These are phyloP conservation scores for Chrysanthemum lavandulifolium DNA, from an alignment of 129 eudicot genomes.

Conservation along the genomic window DNA sequence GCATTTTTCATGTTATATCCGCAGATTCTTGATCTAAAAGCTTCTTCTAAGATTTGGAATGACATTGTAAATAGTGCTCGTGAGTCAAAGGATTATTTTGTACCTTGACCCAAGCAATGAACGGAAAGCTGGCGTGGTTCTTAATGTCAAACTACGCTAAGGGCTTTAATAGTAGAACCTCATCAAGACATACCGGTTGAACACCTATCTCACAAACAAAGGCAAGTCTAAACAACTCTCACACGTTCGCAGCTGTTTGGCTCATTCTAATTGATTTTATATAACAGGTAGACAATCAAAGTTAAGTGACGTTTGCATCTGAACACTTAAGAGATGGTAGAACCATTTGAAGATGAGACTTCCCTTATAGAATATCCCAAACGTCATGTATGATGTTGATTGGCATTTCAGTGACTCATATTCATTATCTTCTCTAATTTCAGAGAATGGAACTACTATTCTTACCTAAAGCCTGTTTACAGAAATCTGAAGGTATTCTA, in stretches of 20 bases:
- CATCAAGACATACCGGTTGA: slow-evolving; percentile 37
- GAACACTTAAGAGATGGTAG: slow-evolving; percentile 36
- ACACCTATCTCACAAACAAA: slow-evolving; percentile 48
- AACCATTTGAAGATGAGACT: slow-evolving; percentile 33
- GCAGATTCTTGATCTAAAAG: slow-evolving; percentile 54
- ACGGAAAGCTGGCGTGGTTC: slow-evolving; percentile 38
- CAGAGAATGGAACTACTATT: too few relatives aligned
- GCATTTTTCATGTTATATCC: slow-evolving; percentile 15
- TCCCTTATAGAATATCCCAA: slow-evolving; percentile 21
- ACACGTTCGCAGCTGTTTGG: neutral
- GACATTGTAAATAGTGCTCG: slow-evolving; percentile 59
- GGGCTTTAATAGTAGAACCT: slow-evolving; percentile 41
- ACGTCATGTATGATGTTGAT: too few relatives aligned
- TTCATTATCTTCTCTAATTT: too few relatives aligned
- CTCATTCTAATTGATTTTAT: slow-evolving; percentile 1
- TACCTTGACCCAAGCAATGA: slow-evolving; percentile 42
- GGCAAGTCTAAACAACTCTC: slow-evolving; percentile 27
- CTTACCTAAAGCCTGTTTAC: too few relatives aligned
- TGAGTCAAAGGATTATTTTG: slow-evolving; percentile 41
- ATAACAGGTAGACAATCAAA: slow-evolving; percentile 42
- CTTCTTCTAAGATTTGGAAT: slow-evolving; percentile 60
- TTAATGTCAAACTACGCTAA: slow-evolving; percentile 49
- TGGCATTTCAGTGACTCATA: too few relatives aligned
- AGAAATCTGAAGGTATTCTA: too few relatives aligned
- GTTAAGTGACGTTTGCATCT: slow-evolving; percentile 47